phyloP scores from a whole-genome alignment of 148 eudicot species.

The Cornus suecica region DNA sequence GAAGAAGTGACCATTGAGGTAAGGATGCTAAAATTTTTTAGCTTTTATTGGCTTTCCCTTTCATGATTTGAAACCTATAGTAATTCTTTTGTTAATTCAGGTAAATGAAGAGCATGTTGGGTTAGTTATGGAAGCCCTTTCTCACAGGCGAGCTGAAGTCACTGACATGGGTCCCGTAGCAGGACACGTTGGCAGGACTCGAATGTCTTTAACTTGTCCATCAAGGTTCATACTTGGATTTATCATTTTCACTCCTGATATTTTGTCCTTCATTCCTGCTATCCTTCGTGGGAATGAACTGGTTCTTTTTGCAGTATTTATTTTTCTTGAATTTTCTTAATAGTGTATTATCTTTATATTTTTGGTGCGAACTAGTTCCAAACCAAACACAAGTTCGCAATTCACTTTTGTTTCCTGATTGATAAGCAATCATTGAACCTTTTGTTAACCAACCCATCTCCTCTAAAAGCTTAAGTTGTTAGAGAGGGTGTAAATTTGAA shows the following conservation, averaged over 20 bases:
- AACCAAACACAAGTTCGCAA: too few relatives aligned
- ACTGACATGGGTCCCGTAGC: constrained; percentile 96
- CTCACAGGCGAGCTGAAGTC: constrained; percentile 92
- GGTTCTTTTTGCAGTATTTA: not conserved
- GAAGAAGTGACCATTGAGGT: constrained; percentile 99
- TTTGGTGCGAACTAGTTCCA: too few relatives aligned
- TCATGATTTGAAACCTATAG: not conserved
- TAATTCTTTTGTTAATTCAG: constrained; percentile 30
- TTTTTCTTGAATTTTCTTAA: not conserved
- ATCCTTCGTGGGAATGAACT: not conserved
- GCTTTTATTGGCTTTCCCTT: not conserved
- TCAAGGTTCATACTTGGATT: constrained; percentile 55
- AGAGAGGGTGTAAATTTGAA: too few relatives aligned
- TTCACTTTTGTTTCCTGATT: not conserved
- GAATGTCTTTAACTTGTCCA: constrained; percentile 85
- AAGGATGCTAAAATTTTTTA: not conserved
- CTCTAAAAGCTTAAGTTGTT: too few relatives aligned
- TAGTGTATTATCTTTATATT: not conserved
- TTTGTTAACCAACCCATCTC: too few relatives aligned
- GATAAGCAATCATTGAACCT: not conserved
- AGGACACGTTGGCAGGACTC: constrained; percentile 83
- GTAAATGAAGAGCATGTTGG: constrained; percentile 97
- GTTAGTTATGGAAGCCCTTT: constrained; percentile 84
- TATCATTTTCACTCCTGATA: constrained; percentile 9
- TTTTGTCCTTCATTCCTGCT: not conserved